A percentile compares a stretch with the other conserved stretches of the same genome.
Evolutionary conservation across 257 asterid genomes (phyloP).

Genomic region (Jacaranda mimosifolia): DNA sequence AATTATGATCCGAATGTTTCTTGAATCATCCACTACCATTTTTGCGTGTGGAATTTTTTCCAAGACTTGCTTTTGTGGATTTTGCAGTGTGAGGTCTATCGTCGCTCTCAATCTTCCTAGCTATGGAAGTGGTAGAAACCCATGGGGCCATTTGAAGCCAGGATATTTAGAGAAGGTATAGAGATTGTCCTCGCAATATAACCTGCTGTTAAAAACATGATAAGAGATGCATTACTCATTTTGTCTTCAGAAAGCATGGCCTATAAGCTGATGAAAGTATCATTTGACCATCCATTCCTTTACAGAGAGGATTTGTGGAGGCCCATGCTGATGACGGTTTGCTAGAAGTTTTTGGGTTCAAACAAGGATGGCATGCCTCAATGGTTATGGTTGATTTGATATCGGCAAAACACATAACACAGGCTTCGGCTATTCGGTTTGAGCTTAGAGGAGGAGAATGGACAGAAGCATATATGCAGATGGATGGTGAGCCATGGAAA

Average conservation of each 20-base stretch:
- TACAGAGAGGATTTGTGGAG: conserved; percentile 89
- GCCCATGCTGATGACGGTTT: conserved; percentile 95
- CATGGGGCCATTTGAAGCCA: conserved; percentile 96
- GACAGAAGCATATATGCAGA: conserved; percentile 88
- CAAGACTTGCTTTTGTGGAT: conserved; percentile 14
- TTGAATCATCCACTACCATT: conserved; percentile 11
- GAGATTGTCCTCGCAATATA: neutral
- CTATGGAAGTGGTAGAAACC: conserved; percentile 98
- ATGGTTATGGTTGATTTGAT: conserved; percentile 96
- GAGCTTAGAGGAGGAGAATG: conserved; percentile 96
- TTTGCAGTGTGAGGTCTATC: conserved; percentile 86
- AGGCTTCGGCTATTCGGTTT: conserved; percentile 87
- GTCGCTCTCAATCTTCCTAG: conserved; percentile 98
- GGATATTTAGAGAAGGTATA: conserved; percentile 90
- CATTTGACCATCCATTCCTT: conserved; percentile 3
- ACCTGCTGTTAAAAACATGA: neutral
- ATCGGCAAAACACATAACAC: conserved; percentile 91
- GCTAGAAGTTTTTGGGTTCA: conserved; percentile 85
- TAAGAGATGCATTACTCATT: neutral
- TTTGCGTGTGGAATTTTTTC: neutral
- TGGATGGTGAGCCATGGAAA: conserved; percentile 98
- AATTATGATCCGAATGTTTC: too few relatives aligned
- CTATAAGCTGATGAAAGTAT: conserved; percentile 6
- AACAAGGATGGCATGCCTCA: conserved; percentile 99
- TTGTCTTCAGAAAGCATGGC: neutral